Evolutionary conservation across 768 basidiomycete genomes (phyloP), one percentile per base, ranked within the genome.

Genomic region (Macrolepiota albuminosa): DNA sequence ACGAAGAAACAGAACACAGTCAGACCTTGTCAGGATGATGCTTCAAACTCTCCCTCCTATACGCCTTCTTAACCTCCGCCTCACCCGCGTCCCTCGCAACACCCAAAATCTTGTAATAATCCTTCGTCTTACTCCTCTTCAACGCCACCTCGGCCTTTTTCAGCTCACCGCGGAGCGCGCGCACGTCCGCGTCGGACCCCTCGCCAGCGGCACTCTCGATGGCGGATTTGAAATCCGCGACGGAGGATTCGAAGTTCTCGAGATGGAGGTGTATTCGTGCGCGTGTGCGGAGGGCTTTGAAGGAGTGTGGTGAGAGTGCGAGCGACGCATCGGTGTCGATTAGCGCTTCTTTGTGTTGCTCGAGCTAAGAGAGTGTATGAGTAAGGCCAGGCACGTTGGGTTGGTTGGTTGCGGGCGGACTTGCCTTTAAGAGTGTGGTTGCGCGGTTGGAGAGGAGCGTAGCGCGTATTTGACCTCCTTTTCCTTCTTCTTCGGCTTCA

Each of bases 71-170:
- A 66, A 97, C 88, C 31, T 95, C 93, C 4, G 66, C 53, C 31
- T 91, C 89, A 1, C 74, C 75, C 66, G 86, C 87, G 29, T 87
- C 86, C 60, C 84, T 74, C 24, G 77, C 26, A 4, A 91, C 71
- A 21, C 83, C 81, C 31, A 92, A 78, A 65, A 91, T 91, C 75
- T 91, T 90, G 71, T 91, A 91, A 68, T 92, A 92, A 68, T 95
- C 93, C 73, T 93, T 94, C 57, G 89, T 87, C 78, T 95, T 94
- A 75, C 90, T 92, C 64, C 88, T 76, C 80, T 93, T 94, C 63
- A 94, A 75, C 55, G 82, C 86, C 4, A 83, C 84, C 72, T 95
- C 91, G 0, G 92, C 92, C 70, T 92, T 90, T 72, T 84, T 86
- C 45, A 93, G 76, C 68, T 95, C 93, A 0, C 68, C 65, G 58